Conservation (phyloP, 1,139 yeast genomes). For the Blastobotrys illinoisensis region DNA sequence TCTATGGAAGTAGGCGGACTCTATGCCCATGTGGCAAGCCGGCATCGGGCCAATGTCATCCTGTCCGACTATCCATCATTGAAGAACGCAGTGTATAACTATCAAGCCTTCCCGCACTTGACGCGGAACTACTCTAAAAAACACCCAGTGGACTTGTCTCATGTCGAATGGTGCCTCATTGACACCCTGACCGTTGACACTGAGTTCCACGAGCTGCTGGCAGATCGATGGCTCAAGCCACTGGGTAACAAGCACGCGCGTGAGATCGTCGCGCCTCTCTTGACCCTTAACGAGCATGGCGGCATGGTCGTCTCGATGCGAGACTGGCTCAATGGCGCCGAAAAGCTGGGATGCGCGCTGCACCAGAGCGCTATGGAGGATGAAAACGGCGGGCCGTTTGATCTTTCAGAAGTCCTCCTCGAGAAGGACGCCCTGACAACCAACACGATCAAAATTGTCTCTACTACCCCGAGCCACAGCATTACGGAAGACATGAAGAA, state of each 20-base stretch:
- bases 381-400: constrained; percentile 40
- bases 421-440: constrained; percentile 78
- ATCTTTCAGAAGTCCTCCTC: constrained; percentile 63
- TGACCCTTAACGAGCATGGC: constrained; percentile 88
- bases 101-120: constrained; percentile 82
- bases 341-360: constrained; percentile 44
- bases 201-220: constrained; percentile 81
- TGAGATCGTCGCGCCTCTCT: constrained; percentile 80
- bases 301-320: constrained; percentile 91
- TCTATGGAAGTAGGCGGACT: constrained; percentile 80
- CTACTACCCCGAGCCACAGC: constrained; percentile 42
- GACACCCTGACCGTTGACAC: constrained; percentile 92
- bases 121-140: constrained; percentile 78
- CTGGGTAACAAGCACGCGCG: constrained; percentile 77
- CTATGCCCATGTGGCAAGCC: constrained; percentile 74
- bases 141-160: constrained; percentile 68
- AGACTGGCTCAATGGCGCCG: constrained; percentile 71
- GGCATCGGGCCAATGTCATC: constrained; percentile 63
- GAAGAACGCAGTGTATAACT: constrained; percentile 88
- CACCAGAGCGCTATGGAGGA: constrained; percentile 18
- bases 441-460: constrained; percentile 66
- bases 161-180: constrained; percentile 83
- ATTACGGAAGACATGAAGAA: constrained; percentile 43
- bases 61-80: constrained; percentile 86
- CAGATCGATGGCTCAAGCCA: constrained; percentile 90